phyloP scores from a whole-genome alignment of 768 basidiomycete genomes.

The Galerina marginata region DNA sequence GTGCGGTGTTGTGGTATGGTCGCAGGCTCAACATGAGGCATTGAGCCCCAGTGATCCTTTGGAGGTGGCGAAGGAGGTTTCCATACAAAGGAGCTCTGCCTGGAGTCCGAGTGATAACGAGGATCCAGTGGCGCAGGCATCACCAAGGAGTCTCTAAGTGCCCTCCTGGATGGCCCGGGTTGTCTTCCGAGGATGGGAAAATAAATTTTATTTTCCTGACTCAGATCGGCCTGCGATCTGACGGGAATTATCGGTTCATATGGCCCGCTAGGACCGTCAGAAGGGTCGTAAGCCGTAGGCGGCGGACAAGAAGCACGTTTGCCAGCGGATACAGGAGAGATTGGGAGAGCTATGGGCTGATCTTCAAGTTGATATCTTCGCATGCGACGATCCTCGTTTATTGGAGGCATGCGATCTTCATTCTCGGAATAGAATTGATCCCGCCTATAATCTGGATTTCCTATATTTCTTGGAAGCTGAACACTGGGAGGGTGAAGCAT shows the following conservation, averaged over 20 bases:
- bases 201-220: neutral
- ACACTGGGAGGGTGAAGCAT: slow-evolving; percentile 18
- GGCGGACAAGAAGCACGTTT: neutral
- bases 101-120: neutral
- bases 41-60: neutral
- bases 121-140: slow-evolving; percentile 2
- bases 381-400: neutral
- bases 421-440: slow-evolving; percentile 13
- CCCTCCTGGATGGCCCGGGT: neutral
- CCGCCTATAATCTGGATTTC: neutral
- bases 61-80: neutral
- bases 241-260: neutral
- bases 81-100: neutral
- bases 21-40: neutral
- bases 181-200: neutral
- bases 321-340: neutral
- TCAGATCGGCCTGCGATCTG: neutral
- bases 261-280: neutral
- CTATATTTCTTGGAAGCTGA: slow-evolving; percentile 1
- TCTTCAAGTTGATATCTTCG: neutral
- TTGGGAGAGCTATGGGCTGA: neutral
- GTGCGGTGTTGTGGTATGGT: neutral
- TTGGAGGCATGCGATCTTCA: neutral
- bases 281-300: no score
- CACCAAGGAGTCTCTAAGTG: neutral